These are phyloP conservation scores for Kodamaea anthophila DNA, from an alignment of 1,139 yeast genomes.

Conservation along the genomic window DNA sequence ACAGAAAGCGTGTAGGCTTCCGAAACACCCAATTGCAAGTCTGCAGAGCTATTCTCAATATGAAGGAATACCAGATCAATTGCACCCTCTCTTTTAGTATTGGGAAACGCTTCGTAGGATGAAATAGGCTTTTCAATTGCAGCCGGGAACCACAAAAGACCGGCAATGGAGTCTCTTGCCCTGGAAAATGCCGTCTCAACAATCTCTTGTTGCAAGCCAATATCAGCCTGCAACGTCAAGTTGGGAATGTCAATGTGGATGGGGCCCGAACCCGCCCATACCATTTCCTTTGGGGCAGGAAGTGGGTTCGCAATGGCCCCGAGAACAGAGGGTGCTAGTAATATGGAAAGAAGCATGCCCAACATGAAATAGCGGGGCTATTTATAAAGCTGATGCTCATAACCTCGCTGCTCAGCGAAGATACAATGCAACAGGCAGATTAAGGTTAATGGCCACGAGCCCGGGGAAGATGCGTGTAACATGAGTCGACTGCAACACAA, in stretches of 20 bases:
- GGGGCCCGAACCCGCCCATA: constrained; percentile 13
- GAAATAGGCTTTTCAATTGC: constrained; percentile 17
- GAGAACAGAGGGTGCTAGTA: no score
- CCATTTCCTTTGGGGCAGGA: constrained; percentile 17
- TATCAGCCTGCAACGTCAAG: constrained; percentile 7
- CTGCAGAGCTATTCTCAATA: constrained; percentile 22
- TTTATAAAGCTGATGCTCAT: no score
- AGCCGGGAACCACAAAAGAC: constrained; percentile 24
- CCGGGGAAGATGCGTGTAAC: no score
- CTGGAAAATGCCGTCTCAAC: constrained; percentile 17
- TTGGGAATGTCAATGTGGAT: constrained; percentile 7
- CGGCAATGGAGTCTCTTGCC: constrained; percentile 12
- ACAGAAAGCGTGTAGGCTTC: constrained; percentile 32
- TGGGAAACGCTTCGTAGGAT: constrained; percentile 11
- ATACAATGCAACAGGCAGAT: no score
- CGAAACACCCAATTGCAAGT: constrained; percentile 35
- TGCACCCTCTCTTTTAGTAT: constrained; percentile 1
- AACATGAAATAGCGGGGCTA: no score
- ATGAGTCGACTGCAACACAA: no score
- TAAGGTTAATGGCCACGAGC: no score
- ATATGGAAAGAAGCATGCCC: no score
- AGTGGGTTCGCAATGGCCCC: constrained; percentile 17
- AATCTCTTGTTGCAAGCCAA: constrained; percentile 4
- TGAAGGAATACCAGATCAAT: constrained; percentile 9
- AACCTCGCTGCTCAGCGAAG: no score